Base-by-base conservation (phyloP, 345 rosid species). In the Bretschneidera sinensis region DNA sequence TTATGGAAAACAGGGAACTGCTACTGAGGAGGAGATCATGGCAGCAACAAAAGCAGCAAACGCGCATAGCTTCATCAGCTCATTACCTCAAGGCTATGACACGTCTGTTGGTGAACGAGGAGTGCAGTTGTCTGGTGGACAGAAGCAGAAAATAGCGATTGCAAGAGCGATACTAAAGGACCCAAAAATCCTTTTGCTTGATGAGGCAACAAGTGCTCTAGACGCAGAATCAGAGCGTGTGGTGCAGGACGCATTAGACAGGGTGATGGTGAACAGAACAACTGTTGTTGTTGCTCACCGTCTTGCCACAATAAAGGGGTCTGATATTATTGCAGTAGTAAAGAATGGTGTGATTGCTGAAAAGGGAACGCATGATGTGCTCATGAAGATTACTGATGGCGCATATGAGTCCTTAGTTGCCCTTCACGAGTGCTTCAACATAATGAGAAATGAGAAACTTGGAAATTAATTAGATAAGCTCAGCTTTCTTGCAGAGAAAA, bases 151-250 rank as follows among this genome's bases (percentile, higher is more conserved):
- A n/a, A n/a, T n/a, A n/a, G n/a, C n/a, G n/a, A n/a, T n/a, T 20
- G 79, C 69, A 1, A 68, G 74, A 0, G 75, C 68, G 0, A 81
- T 87, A 11, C 45, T 83, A 25, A 87, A 87, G 79, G 69, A 85
- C 56, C 95, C 91, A 0, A 81, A 73, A 74, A 79, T 85, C 17
- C 78, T 87, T 17, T 61, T 87, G 64, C 85, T 83, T 0, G 91
- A 87, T 17, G 89, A 87, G 66, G 95, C 95, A n/a, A n/a, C 95
- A 0, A 87, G 95, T 17, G 95, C 95, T 5, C 59, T 87, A 1
- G 95, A 85, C 4, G 91, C 89, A 0, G 91, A 83, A 48, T 88
- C 95, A 1, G 91, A 88, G 62, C 76, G 89, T 16, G 69, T 71
- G 22, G 86, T 81, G 53, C 84, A 81, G 24, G 80, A 81, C 1